Conservation (phyloP, 768 basidiomycete genomes). For the Boletus sp. region DNA sequence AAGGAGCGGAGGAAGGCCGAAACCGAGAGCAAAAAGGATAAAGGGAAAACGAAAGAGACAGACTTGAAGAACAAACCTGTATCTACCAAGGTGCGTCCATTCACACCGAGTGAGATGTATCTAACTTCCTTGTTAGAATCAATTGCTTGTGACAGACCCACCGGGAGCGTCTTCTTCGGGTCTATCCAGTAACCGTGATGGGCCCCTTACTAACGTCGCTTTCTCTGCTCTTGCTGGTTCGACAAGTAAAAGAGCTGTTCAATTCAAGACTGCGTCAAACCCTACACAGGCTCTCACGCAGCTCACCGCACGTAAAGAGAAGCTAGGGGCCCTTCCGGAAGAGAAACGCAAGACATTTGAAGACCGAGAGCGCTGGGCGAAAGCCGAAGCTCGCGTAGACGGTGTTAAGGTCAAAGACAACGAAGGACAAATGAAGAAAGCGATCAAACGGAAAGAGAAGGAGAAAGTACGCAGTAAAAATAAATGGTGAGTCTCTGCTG, state of each 20-base stretch:
- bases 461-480: conserved; percentile 82
- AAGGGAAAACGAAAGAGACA: conserved; percentile 48
- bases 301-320: conserved; percentile 72
- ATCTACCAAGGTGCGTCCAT: conserved; percentile 50
- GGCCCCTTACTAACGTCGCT: conserved; percentile 58
- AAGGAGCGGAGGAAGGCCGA: conserved; percentile 76
- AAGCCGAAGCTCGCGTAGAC: conserved; percentile 82
- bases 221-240: conserved; percentile 65
- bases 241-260: conserved; percentile 46
- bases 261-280: conserved; percentile 72
- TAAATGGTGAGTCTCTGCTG: conserved; percentile 61
- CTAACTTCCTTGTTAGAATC: conserved; percentile 43
- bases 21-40: conserved; percentile 55
- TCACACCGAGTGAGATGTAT: not conserved
- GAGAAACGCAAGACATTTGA: conserved; percentile 80
- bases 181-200: conserved; percentile 32
- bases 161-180: conserved; percentile 22
- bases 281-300: conserved; percentile 85
- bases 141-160: conserved; percentile 67
- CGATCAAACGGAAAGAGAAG: conserved; percentile 89
- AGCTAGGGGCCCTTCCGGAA: conserved; percentile 71
- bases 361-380: conserved; percentile 86
- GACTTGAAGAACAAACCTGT: conserved; percentile 42
- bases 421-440: conserved; percentile 83
- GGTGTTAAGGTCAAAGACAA: conserved; percentile 93